Percentiles rank a stretch among this genome's conserved stretches.
Evolutionary conservation across 768 basidiomycete genomes (phyloP).

Genomic region (Gymnopilus dilepis): DNA sequence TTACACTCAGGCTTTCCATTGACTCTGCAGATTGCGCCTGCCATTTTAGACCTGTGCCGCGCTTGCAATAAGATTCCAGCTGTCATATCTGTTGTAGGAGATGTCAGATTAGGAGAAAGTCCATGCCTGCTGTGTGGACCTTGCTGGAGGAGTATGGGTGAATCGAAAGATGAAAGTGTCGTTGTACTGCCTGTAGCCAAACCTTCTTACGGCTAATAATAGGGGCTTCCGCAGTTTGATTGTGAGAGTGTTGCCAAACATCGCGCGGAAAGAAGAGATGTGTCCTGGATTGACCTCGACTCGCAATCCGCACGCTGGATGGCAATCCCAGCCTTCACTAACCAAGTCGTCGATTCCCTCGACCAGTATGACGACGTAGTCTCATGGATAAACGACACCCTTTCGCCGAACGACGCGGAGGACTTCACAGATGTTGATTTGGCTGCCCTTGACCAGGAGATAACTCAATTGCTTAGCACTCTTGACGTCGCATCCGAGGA

Average conservation of each 20-base stretch:
- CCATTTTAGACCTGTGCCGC: slow-evolving; percentile 66
- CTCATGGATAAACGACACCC: slow-evolving; percentile 75
- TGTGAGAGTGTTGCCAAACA: slow-evolving; percentile 24
- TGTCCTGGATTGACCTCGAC: not conserved
- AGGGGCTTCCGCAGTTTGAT: slow-evolving; percentile 12
- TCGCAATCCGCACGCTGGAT: slow-evolving; percentile 19
- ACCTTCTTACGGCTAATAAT: slow-evolving; percentile 18
- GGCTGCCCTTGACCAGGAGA: slow-evolving; percentile 68
- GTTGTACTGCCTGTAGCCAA: slow-evolving; percentile 58
- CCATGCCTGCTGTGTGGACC: slow-evolving; percentile 75
- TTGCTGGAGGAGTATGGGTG: slow-evolving; percentile 78
- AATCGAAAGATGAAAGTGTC: slow-evolving; percentile 49
- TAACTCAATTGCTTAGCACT: slow-evolving; percentile 76
- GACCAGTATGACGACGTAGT: slow-evolving; percentile 65
- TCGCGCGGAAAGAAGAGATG: not conserved
- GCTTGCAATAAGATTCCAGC: slow-evolving; percentile 76
- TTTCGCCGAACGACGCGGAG: slow-evolving; percentile 44
- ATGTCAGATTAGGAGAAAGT: slow-evolving; percentile 77
- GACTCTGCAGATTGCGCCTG: slow-evolving; percentile 67
- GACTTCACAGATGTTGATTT: slow-evolving; percentile 43
- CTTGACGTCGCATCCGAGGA: slow-evolving; percentile 90
- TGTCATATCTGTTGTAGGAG: slow-evolving; percentile 67
- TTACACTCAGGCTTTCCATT: slow-evolving; percentile 65
- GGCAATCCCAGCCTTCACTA: slow-evolving; percentile 39
- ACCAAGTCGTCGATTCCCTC: slow-evolving; percentile 57